Evolutionary conservation across 495 filamentous ascomycete species (phyloP).

Genomic region (Podospora pseudocomata): DNA sequence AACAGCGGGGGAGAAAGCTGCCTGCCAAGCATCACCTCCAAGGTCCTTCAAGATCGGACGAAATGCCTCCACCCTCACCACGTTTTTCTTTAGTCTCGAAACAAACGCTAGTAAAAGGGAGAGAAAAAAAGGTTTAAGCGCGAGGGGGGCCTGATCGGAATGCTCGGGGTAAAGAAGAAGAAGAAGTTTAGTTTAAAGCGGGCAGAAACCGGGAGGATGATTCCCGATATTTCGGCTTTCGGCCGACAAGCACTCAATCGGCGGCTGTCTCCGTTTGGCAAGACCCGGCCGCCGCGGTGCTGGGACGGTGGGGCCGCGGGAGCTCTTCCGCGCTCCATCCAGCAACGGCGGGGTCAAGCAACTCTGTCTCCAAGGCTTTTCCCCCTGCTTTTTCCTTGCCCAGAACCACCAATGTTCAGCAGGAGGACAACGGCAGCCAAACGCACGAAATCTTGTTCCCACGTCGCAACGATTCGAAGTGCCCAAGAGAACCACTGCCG

Average conservation of each 20-base stretch:
- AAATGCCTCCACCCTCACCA: neutral
- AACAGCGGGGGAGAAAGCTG: neutral
- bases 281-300: neutral
- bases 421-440: neutral
- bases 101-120: neutral
- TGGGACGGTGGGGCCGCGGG: neutral
- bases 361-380: neutral
- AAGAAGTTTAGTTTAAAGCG: neutral
- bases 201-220: neutral
- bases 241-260: neutral
- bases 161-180: neutral
- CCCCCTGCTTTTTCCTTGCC: neutral
- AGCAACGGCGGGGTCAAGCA: too few species aligned
- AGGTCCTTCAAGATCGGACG: neutral
- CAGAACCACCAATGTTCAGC: neutral
- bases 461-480: neutral
- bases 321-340: neutral
- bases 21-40: constrained; percentile 6
- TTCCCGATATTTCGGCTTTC: neutral
- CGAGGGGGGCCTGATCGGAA: neutral
- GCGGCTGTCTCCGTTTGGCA: neutral
- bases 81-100: neutral
- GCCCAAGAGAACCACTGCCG: neutral
- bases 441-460: neutral
- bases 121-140: neutral